These are phyloP conservation scores for Sporothrix humicola DNA, from an alignment of 2,329 filamentous ascomycete genomes.

Conservation along the genomic window DNA sequence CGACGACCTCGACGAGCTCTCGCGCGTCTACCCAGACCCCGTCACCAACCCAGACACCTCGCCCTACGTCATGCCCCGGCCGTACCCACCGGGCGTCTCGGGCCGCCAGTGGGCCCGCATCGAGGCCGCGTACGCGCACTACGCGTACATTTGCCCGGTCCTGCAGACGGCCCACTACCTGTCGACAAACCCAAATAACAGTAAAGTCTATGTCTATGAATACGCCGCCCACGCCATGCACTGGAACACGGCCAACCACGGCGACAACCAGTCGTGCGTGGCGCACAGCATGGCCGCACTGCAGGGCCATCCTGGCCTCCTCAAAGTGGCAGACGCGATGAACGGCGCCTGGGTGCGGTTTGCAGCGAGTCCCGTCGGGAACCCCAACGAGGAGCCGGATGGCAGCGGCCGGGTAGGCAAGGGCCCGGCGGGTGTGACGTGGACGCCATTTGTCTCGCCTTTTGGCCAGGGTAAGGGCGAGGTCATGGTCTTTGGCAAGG, in stretches of 20 bases:
- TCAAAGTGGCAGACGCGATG: slow-evolving; percentile 50
- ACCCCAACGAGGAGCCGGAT: slow-evolving; percentile 35
- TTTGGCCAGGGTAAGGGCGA: slow-evolving; percentile 41
- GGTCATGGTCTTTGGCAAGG: slow-evolving; percentile 59
- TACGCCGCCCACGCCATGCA: slow-evolving; percentile 56
- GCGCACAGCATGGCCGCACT: slow-evolving; percentile 51
- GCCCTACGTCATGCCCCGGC: slow-evolving; percentile 45
- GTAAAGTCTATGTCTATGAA: slow-evolving; percentile 61
- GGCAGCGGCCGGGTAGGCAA: slow-evolving; percentile 7
- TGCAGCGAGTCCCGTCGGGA: slow-evolving; percentile 36
- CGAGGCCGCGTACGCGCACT: slow-evolving; percentile 67
- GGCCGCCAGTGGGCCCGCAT: slow-evolving; percentile 63
- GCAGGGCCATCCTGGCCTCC: slow-evolving; percentile 46
- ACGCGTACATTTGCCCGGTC: slow-evolving; percentile 68
- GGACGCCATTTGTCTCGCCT: slow-evolving; percentile 54
- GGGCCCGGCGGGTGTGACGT: slow-evolving; percentile 42
- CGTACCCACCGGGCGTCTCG: slow-evolving; percentile 46
- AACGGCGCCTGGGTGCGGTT: slow-evolving; percentile 52
- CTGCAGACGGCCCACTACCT: slow-evolving; percentile 62
- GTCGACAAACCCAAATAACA: slow-evolving; percentile 38
- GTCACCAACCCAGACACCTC: slow-evolving; percentile 40
- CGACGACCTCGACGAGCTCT: slow-evolving; percentile 59
- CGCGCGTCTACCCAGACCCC: slow-evolving; percentile 68
- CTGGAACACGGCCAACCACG: slow-evolving; percentile 54
- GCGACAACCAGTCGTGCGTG: slow-evolving; percentile 53